These are phyloP conservation scores for Sporothrix variecibatus DNA, from an alignment of 2,329 filamentous ascomycete species.

Conservation along the genomic window DNA sequence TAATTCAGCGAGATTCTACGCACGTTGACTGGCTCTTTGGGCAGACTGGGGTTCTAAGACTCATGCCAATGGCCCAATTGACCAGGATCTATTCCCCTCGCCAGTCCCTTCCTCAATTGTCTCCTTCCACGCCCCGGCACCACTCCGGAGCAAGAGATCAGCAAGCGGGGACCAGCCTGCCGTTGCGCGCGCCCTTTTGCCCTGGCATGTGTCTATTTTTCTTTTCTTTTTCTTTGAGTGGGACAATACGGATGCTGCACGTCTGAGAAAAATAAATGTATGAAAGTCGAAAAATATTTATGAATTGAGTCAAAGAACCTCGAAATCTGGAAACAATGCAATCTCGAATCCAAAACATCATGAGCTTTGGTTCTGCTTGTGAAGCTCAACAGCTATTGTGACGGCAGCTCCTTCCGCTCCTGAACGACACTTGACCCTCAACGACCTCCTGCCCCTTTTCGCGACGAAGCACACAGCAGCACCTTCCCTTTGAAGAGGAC, in stretches of 20 bases:
- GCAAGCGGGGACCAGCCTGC: constrained; percentile 1
- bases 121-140: background rate
- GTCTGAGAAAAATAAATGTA: background rate
- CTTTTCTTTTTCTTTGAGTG: background rate
- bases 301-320: background rate
- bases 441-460: background rate
- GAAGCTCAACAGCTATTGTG: background rate
- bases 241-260: background rate
- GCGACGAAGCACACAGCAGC: background rate
- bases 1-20: constrained; percentile 16
- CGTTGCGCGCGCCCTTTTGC: constrained; percentile 4
- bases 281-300: background rate
- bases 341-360: background rate
- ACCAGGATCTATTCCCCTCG: background rate
- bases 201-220: background rate
- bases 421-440: background rate
- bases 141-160: constrained; percentile 9
- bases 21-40: background rate
- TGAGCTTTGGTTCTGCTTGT: constrained; percentile 1
- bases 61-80: background rate
- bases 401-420: background rate
- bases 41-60: background rate
- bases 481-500: background rate
- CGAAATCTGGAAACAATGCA: background rate
- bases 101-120: background rate